A percentile compares a stretch with the other conserved stretches of the same genome.
Conservation (phyloP, 805 yeast genomes). For the Candida andamanensis region DNA sequence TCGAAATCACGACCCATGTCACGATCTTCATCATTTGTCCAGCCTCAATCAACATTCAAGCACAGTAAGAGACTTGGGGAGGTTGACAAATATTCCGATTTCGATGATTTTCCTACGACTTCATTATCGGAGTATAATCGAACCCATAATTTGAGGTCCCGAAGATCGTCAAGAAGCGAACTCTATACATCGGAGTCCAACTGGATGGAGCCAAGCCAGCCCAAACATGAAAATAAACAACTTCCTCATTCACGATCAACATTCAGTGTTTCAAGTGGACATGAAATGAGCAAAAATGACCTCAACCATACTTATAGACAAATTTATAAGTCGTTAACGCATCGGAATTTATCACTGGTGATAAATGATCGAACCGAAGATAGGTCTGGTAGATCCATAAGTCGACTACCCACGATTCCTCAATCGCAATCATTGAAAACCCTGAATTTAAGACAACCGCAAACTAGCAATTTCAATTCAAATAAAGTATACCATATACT, state of each 20-base stretch:
- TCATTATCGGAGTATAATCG: conserved; percentile 33
- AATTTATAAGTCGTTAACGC: conserved; percentile 34
- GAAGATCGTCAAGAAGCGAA: conserved; percentile 37
- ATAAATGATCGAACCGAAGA: conserved; percentile 10
- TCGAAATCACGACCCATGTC: conserved; percentile 19
- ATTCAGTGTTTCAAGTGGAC: conserved; percentile 17
- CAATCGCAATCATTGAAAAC: conserved; percentile 8
- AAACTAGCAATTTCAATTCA: conserved; percentile 3
- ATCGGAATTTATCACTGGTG: conserved; percentile 20
- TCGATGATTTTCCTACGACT: conserved; percentile 27
- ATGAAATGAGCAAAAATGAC: conserved; percentile 12
- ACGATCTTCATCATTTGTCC: conserved; percentile 11
- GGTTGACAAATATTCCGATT: conserved; percentile 1
- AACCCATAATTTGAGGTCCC: conserved; percentile 19
- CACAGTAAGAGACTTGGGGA: neutral
- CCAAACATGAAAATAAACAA: conserved; percentile 6
- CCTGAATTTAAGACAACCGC: conserved; percentile 3
- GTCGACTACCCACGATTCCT: conserved; percentile 13
- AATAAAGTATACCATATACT: conserved; percentile 11
- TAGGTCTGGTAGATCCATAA: conserved; percentile 10
- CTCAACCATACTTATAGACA: conserved; percentile 28
- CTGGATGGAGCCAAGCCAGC: conserved; percentile 47
- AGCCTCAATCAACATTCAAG: conserved; percentile 2
- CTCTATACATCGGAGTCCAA: conserved; percentile 40
- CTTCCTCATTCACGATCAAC: conserved; percentile 17